These are phyloP conservation scores for Trametes gibbosa DNA, from an alignment of 768 basidiomycete species.

Conservation along the genomic window DNA sequence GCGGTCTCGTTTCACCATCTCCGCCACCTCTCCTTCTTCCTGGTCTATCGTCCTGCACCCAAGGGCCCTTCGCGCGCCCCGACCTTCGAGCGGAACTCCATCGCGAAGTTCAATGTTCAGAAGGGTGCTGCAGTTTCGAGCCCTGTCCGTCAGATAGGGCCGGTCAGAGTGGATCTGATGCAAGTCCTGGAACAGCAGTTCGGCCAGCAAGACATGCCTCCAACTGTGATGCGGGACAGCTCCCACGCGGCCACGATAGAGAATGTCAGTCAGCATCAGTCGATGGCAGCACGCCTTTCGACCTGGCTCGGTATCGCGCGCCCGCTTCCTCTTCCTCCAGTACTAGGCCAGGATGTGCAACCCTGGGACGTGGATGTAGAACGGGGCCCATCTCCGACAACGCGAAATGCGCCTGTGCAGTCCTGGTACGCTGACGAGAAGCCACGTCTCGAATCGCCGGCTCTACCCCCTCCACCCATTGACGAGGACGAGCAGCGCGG, in stretches of 20 bases:
- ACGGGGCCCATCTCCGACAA: conserved; percentile 7
- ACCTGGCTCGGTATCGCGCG: conserved; percentile 15
- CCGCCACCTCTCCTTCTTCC: conserved; percentile 19
- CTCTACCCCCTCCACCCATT: background rate
- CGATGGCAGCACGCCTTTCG: conserved; percentile 16
- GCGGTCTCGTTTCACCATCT: conserved; percentile 40
- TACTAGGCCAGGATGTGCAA: background rate
- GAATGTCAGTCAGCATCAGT: conserved; percentile 10
- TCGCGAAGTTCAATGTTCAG: background rate
- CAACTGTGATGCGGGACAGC: conserved; percentile 8
- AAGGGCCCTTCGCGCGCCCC: conserved; percentile 6
- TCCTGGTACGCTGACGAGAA: background rate
- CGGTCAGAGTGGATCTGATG: conserved; percentile 3
- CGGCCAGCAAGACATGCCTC: conserved; percentile 10
- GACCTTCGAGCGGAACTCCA: conserved; percentile 3
- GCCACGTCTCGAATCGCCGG: background rate
- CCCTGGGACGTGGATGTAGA: conserved; percentile 18
- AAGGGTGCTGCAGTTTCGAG: background rate
- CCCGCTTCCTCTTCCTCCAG: conserved; percentile 5
- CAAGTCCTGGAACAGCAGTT: conserved; percentile 12
- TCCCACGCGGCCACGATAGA: conserved; percentile 5
- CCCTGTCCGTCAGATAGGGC: background rate
- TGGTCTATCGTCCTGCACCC: conserved; percentile 10
- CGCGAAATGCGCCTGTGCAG: background rate
- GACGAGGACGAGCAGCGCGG: conserved; percentile 19